phyloP scores from a whole-genome alignment of 2,329 filamentous ascomycete genomes.

The Aspergillus proliferans region DNA sequence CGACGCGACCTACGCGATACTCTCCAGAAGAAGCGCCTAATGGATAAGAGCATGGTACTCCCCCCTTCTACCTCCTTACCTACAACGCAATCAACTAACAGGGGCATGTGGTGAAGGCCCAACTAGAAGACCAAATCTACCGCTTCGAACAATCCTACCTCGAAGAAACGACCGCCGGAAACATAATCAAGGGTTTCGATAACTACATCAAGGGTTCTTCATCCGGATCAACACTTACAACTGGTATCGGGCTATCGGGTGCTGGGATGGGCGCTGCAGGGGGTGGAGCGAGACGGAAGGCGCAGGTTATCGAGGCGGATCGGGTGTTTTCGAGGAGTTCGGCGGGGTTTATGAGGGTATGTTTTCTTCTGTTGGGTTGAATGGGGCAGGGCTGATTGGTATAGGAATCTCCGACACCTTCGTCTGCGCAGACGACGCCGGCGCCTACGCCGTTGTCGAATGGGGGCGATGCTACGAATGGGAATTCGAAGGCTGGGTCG shows the following conservation, averaged over 20 bases:
- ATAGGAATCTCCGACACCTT: constrained; percentile 39
- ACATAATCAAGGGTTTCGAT: constrained; percentile 97
- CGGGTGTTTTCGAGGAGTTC: constrained; percentile 45
- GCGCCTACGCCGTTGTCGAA: constrained; percentile 41
- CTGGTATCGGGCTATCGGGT: constrained; percentile 26
- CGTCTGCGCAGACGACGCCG: constrained; percentile 42
- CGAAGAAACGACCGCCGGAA: constrained; percentile 78
- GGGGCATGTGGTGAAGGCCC: constrained; percentile 26
- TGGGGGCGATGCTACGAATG: constrained; percentile 11
- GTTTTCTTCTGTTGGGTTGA: constrained; percentile 2
- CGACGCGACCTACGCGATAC: constrained; percentile 62
- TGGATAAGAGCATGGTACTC: constrained; percentile 56
- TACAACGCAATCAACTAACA: constrained; percentile 4
- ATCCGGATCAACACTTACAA: constrained; percentile 39
- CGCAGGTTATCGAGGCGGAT: constrained; percentile 40
- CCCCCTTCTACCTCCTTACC: not conserved
- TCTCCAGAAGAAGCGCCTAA: constrained; percentile 57
- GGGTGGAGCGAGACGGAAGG: constrained; percentile 35
- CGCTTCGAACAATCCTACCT: constrained; percentile 82
- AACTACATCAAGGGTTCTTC: constrained; percentile 89
- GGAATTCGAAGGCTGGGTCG: constrained; percentile 13
- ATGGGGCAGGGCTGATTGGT: not conserved
- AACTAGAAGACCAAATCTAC: constrained; percentile 73
- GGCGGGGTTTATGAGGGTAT: constrained; percentile 42
- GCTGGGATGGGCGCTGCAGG: constrained; percentile 11